Base-by-base conservation (phyloP, 2,329 filamentous ascomycete species). In the Pestalotiopsis sp. region DNA sequence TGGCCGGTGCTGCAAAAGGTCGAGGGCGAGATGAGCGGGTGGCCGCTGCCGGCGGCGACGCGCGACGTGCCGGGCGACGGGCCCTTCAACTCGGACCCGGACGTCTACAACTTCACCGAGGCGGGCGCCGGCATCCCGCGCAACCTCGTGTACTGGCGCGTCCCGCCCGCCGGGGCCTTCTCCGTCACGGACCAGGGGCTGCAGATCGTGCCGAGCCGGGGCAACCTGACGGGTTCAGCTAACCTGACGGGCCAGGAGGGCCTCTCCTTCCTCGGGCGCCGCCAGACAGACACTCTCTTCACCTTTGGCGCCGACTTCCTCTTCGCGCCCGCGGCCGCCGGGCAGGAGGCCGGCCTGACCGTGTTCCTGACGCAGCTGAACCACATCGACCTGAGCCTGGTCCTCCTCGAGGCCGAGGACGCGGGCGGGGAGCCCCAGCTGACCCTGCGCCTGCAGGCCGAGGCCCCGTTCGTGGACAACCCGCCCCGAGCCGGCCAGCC, bases 1-100 rank as follows among this genome's bases (percentile, higher is more conserved):
- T 88, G 84, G 83, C 86, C 86, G 0, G 27, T 82, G 68, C 70
- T 82, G 69, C 57, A 75, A n/a, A 79, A 77, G 0, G 79, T 86
- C 6, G 73, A 75, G 1, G 85, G 84, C 1, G 69, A 70, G 4
- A 84, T 85, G 82, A 73, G 68, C 20, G 83, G 83, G 68, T 76
- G 74, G 73, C 76, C 76, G 12, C 74, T 85, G n/a, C 82, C 83
- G 0, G 67, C 74, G 0, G 66, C 72, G 2, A 76, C 74, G 36
- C 71, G 72, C 0, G 72, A 79, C 6, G 70, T 83, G 4, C 76
- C 77, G 14, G 82, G 82, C 1, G 66, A 70, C 31, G 68, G 68
- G 2, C 63, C 68, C 2, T 68, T 68, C 61, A 66, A 66, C 63
- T 49, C 68, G 9, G 68, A 70, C 20, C 66, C 68, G 2, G 68